Evolutionary conservation across 495 filamentous ascomycete species (phyloP).

Genomic region (Penicillium steckii): DNA sequence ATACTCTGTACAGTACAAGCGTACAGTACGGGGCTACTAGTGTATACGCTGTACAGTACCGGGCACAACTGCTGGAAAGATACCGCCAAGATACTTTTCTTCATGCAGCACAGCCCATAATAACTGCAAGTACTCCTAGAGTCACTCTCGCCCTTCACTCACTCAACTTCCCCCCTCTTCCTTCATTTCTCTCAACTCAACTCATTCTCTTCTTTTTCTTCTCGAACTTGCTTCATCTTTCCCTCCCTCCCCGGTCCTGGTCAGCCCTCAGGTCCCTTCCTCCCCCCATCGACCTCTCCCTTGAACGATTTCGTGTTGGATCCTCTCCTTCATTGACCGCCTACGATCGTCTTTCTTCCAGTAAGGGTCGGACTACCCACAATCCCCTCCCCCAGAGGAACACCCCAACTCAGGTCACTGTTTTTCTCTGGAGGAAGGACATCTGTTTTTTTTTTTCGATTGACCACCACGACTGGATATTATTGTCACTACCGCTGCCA

Average conservation of each 20-base stretch:
- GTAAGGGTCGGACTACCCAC: constrained; percentile 6
- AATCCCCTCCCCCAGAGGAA: background rate
- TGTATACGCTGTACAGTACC: too few relatives aligned
- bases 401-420: background rate
- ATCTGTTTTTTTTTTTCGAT: background rate
- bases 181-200: background rate
- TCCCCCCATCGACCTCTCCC: constrained; percentile 5
- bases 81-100: too few relatives aligned
- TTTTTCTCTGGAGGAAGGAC: background rate
- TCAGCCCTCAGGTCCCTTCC: background rate
- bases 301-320: background rate
- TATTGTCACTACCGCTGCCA: too few relatives aligned
- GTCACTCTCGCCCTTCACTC: too few relatives aligned
- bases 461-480: background rate
- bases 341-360: constrained; percentile 8
- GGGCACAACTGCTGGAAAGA: too few relatives aligned
- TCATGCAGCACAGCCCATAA: too few relatives aligned
- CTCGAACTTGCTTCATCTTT: background rate
- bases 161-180: background rate
- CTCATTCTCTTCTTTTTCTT: too few relatives aligned
- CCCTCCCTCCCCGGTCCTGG: background rate
- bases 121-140: too few relatives aligned
- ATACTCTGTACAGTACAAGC: too few relatives aligned
- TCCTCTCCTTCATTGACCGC: constrained; percentile 14
- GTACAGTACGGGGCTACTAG: too few relatives aligned